A percentile compares a stretch with the other conserved stretches of the same genome.
phyloP scores from a whole-genome alignment of 305 asterid genomes.

The Fraxinus platypoda region DNA sequence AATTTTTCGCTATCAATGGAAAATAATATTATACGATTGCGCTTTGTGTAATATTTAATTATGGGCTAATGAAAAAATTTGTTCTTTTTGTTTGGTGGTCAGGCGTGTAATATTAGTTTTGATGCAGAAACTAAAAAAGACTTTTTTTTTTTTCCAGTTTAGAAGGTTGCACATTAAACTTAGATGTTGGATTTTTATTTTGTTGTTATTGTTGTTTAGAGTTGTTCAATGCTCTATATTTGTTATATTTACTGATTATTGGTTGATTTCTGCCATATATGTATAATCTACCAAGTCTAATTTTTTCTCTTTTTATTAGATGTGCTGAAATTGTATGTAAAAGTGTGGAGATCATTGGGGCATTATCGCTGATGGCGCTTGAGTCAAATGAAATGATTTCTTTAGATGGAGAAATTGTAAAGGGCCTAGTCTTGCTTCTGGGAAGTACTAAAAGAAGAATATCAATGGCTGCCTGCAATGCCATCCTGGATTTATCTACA shows the following conservation, averaged over 20 bases:
- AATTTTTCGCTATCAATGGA: not conserved
- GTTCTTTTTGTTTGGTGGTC: not conserved
- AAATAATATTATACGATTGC: not conserved
- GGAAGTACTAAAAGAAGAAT: conserved; percentile 35
- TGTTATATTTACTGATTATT: not conserved
- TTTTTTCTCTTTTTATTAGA: conserved; percentile 22
- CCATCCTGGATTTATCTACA: conserved; percentile 68
- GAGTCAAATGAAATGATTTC: conserved; percentile 62
- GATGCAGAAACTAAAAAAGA: not conserved
- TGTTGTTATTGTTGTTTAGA: not conserved
- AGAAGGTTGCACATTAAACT: not conserved
- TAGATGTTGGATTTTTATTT: not conserved
- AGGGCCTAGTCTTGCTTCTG: conserved; percentile 47
- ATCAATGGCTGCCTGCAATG: conserved; percentile 64
- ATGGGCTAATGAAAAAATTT: not conserved
- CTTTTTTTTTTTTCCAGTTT: not conserved
- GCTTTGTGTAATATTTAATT: not conserved
- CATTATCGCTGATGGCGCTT: conserved; percentile 51
- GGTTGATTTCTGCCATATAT: not conserved
- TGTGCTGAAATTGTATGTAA: conserved; percentile 47
- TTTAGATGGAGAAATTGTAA: conserved; percentile 47
- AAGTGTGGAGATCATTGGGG: conserved; percentile 56
- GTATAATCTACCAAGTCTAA: not conserved
- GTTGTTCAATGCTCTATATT: not conserved
- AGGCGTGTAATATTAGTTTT: not conserved